Evolutionary conservation across 2,329 filamentous ascomycete genomes (phyloP).

Genomic region (Exophiala lecanii-corni): DNA sequence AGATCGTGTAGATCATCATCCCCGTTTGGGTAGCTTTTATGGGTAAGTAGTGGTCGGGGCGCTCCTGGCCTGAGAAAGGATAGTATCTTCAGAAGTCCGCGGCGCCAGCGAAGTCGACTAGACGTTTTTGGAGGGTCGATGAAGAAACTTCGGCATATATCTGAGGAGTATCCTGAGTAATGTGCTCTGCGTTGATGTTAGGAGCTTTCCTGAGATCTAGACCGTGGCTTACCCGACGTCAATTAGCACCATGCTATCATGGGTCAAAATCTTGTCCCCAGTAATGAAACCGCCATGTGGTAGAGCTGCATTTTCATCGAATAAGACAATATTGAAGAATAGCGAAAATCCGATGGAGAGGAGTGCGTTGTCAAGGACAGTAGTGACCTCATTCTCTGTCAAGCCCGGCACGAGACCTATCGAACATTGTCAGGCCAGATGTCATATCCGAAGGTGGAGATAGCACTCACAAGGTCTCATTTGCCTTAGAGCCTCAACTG

Average conservation of each 20-base stretch:
- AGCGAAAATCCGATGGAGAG: constrained; percentile 51
- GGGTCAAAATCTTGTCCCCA: constrained; percentile 47
- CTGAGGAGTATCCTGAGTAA: constrained; percentile 58
- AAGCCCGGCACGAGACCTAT: constrained; percentile 48
- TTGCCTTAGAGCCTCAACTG: constrained; percentile 56
- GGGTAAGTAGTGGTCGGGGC: too few relatives aligned
- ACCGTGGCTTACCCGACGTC: constrained; percentile 50
- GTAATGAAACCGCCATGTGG: constrained; percentile 37
- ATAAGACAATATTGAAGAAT: constrained; percentile 62
- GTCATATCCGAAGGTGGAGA: constrained; percentile 3
- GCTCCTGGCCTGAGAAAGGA: too few relatives aligned
- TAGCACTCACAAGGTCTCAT: constrained; percentile 43
- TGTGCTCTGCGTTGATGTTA: constrained; percentile 46
- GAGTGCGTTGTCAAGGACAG: constrained; percentile 53
- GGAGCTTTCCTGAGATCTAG: too few relatives aligned
- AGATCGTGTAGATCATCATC: constrained; percentile 1
- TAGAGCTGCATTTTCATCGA: constrained; percentile 44
- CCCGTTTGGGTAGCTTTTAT: too few relatives aligned
- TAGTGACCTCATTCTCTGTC: constrained; percentile 55
- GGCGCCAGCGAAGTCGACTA: too few relatives aligned
- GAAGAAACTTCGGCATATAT: constrained; percentile 61
- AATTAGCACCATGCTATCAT: constrained; percentile 57
- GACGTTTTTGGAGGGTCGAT: constrained; percentile 5
- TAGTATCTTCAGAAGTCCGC: too few relatives aligned
- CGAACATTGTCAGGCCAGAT: constrained; percentile 33